Evolutionary conservation across 306 rosid genomes (phyloP).

Genomic region (Quercus robur): DNA sequence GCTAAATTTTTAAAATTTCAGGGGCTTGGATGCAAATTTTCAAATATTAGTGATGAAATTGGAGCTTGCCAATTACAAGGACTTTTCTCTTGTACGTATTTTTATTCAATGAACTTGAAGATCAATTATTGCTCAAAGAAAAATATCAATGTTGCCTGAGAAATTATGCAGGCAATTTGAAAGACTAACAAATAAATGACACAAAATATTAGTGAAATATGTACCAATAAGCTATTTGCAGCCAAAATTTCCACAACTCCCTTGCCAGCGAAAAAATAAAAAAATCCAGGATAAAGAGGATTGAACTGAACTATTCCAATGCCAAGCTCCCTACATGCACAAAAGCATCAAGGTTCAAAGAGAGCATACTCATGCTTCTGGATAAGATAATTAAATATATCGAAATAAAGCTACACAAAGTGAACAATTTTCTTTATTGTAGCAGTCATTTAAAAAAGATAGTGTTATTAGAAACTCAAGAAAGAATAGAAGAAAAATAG

Average conservation of each 20-base stretch:
- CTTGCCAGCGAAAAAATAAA: conserved; percentile 71
- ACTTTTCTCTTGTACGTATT: not conserved
- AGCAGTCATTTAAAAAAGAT: not conserved
- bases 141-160: not conserved
- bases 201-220: not conserved
- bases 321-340: conserved; percentile 57
- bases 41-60: too few relatives aligned
- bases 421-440: not conserved
- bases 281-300: conserved; percentile 67
- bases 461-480: not conserved
- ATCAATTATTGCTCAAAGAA: not conserved
- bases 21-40: too few relatives aligned
- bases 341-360: not conserved
- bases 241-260: conserved; percentile 57
- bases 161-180: not conserved
- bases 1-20: too few relatives aligned
- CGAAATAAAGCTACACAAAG: not conserved
- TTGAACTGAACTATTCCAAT: conserved; percentile 79
- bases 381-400: not conserved
- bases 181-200: not conserved
- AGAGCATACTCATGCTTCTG: not conserved
- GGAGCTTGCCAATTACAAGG: too few relatives aligned
- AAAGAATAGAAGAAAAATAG: not conserved
- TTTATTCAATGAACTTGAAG: not conserved
- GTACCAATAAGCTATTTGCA: conserved; percentile 49